These are phyloP conservation scores for Rhizomucor miehei DNA, from an alignment of 371 early-diverging fungal species.

Conservation along the genomic window DNA sequence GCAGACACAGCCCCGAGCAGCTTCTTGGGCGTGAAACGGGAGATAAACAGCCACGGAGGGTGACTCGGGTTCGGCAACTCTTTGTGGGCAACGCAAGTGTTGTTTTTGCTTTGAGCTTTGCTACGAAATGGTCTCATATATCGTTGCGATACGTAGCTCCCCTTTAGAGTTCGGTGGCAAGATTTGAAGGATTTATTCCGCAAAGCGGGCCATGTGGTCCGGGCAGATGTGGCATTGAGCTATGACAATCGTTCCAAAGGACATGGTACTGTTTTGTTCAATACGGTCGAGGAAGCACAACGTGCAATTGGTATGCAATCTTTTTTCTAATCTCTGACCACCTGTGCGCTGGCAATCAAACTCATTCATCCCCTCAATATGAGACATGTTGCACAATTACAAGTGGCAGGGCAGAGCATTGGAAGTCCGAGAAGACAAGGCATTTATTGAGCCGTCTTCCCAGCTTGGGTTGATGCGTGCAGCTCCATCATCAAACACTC, in stretches of 20 bases:
- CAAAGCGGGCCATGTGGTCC: slow-evolving; percentile 68
- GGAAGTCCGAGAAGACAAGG: slow-evolving; percentile 71
- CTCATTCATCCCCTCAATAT: slow-evolving; percentile 15
- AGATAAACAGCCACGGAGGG: slow-evolving; percentile 2
- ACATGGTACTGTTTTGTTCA: slow-evolving; percentile 73
- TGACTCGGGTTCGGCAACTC: slow-evolving; percentile 21
- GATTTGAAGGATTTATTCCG: slow-evolving; percentile 83
- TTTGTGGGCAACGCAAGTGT: slow-evolving; percentile 24
- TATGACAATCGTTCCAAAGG: slow-evolving; percentile 69
- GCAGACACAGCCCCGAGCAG: neutral
- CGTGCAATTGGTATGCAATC: slow-evolving; percentile 61
- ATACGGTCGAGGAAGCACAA: slow-evolving; percentile 64
- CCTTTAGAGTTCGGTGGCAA: slow-evolving; percentile 76
- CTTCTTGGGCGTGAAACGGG: neutral
- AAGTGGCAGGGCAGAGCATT: slow-evolving; percentile 71
- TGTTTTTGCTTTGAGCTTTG: neutral
- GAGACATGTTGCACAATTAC: slow-evolving; percentile 62
- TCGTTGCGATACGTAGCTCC: slow-evolving; percentile 50
- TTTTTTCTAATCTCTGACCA: neutral
- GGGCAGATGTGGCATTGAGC: slow-evolving; percentile 72
- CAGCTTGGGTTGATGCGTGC: neutral
- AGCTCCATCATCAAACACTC: neutral
- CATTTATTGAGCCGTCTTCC: slow-evolving; percentile 21
- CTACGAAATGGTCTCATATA: neutral
- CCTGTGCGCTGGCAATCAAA: neutral